phyloP scores from a whole-genome alignment of 2,329 filamentous ascomycete genomes.

The Colletotrichum graminicola region DNA sequence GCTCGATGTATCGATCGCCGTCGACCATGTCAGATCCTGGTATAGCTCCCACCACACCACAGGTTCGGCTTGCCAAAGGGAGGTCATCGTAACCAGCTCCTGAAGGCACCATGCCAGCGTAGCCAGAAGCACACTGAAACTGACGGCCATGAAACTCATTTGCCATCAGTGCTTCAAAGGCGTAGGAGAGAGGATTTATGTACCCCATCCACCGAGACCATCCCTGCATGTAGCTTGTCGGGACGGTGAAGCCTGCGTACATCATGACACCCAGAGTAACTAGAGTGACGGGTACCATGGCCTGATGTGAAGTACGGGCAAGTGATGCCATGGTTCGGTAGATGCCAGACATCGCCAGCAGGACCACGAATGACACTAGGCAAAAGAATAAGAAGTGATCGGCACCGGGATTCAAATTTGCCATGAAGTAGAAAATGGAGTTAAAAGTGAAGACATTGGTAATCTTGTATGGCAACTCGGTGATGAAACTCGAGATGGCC shows the following conservation, averaged over 20 bases:
- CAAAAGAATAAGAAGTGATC: constrained; percentile 73
- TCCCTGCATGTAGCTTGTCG: constrained; percentile 75
- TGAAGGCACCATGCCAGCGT: constrained; percentile 58
- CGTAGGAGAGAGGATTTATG: constrained; percentile 82
- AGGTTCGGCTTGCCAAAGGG: constrained; percentile 56
- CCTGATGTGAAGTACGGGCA: constrained; percentile 48
- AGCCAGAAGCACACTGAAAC: constrained; percentile 61
- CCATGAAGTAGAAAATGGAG: constrained; percentile 75
- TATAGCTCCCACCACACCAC: constrained; percentile 58
- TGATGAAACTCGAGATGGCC: constrained; percentile 73
- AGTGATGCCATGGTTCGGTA: constrained; percentile 49
- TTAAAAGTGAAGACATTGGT: constrained; percentile 70
- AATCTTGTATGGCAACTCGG: constrained; percentile 73
- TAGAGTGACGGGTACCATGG: constrained; percentile 66
- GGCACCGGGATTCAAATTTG: constrained; percentile 68
- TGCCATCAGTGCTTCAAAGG: constrained; percentile 83
- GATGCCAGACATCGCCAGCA: constrained; percentile 48
- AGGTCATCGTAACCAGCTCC: constrained; percentile 53
- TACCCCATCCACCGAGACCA: constrained; percentile 90
- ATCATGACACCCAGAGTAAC: constrained; percentile 76
- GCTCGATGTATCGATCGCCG: constrained; percentile 59
- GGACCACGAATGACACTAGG: constrained; percentile 53
- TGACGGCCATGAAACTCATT: constrained; percentile 81
- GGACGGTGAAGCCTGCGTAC: constrained; percentile 78
- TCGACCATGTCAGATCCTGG: constrained; percentile 57